Percentiles rank a stretch among this genome's conserved stretches.
Conservation (phyloP, 129 eudicot genomes). For the Artemisia annua region DNA sequence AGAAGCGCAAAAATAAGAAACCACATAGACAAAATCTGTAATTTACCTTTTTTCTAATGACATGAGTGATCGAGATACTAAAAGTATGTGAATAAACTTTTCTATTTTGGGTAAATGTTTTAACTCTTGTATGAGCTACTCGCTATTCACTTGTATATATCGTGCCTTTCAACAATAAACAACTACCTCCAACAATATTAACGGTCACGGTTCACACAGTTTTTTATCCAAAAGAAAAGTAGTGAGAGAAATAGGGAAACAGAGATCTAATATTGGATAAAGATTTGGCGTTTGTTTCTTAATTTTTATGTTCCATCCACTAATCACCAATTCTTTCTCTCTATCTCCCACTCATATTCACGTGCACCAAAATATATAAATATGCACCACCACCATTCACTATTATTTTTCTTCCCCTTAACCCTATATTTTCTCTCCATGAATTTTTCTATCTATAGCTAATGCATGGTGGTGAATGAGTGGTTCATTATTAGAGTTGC, state of each 20-base stretch:
- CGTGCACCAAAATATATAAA: constrained; percentile 25
- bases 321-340: constrained; percentile 30
- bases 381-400: constrained; percentile 30
- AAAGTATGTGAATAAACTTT: too few species aligned
- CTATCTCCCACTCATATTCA: constrained; percentile 30
- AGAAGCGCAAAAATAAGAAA: too few species aligned
- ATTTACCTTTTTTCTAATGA: too few species aligned
- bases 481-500: constrained; percentile 10
- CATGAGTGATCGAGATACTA: too few species aligned
- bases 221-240: background rate
- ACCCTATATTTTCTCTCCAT: constrained; percentile 40
- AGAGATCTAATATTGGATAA: background rate
- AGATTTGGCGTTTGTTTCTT: constrained; percentile 11
- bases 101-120: too few species aligned
- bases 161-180: too few species aligned
- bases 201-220: background rate
- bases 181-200: background rate
- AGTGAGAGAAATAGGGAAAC: background rate
- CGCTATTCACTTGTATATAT: too few species aligned
- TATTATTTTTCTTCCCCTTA: constrained; percentile 24
- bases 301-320: constrained; percentile 41
- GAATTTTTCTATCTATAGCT: constrained; percentile 27
- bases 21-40: too few species aligned
- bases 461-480: constrained; percentile 25
- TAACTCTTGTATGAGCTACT: too few species aligned